Evolutionary conservation across 345 rosid species (phyloP).

Genomic region (Melaleuca quinquenervia): DNA sequence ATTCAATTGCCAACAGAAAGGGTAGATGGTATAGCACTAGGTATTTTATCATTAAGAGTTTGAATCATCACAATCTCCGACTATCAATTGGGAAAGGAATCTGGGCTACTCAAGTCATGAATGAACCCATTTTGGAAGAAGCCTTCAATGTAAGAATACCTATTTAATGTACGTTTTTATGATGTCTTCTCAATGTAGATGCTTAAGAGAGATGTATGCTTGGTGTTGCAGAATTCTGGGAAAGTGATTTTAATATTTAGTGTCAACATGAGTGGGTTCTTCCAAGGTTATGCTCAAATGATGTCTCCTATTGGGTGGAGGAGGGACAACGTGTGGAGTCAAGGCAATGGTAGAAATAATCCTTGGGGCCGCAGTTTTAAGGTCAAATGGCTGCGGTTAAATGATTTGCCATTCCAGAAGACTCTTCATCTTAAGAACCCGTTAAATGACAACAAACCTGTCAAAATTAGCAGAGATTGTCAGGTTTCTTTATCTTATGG

Average conservation of each 20-base stretch:
- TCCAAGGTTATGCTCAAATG: conserved; percentile 99
- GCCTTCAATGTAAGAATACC: conserved; percentile 69
- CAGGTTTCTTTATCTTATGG: conserved; percentile 41
- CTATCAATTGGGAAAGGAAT: conserved; percentile 71
- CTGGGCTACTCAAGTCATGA: conserved; percentile 99
- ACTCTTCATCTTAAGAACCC: conserved; percentile 95
- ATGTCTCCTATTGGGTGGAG: conserved; percentile 90
- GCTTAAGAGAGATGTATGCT: conserved; percentile 7
- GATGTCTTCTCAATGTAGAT: conserved; percentile 7
- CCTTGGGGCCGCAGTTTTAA: conserved; percentile 95
- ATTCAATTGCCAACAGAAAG: conserved; percentile 22
- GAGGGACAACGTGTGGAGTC: conserved; percentile 83
- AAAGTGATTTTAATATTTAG: conserved; percentile 79
- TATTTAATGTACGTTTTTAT: conserved; percentile 3
- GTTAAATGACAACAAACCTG: conserved; percentile 84
- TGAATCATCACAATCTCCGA: conserved; percentile 72
- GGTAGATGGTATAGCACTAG: conserved; percentile 43
- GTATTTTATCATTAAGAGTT: conserved; percentile 93
- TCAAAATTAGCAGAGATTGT: conserved; percentile 96
- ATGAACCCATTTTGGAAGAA: conserved; percentile 92
- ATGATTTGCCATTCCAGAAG: conserved; percentile 86
- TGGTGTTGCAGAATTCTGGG: conserved; percentile 70
- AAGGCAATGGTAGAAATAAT: conserved; percentile 71
- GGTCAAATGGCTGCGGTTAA: conserved; percentile 78
- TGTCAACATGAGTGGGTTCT: conserved; percentile 98